These are phyloP conservation scores for Phytophthora citrophthora DNA, from an alignment of 352 stramenopile genomes.

Conservation along the genomic window DNA sequence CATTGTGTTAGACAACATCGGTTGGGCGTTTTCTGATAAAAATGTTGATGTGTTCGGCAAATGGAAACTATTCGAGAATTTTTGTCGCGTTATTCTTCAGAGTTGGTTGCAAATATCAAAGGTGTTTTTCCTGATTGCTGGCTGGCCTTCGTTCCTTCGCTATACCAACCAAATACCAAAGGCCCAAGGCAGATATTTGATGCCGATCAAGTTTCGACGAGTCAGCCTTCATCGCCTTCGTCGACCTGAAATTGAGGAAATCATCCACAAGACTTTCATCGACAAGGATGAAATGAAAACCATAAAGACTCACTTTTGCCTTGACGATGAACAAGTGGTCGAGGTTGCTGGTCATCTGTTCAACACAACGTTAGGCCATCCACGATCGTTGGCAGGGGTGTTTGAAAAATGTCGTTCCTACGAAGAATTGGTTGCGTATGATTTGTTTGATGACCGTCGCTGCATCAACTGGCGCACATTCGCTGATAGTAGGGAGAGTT, in stretches of 20 bases:
- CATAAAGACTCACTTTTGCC: neutral
- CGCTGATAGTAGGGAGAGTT: neutral
- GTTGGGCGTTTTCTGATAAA: neutral
- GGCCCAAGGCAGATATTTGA: too few relatives aligned
- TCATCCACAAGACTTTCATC: neutral
- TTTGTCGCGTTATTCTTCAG: neutral
- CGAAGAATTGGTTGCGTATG: neutral
- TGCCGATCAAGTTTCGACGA: neutral
- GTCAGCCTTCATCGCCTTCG: neutral
- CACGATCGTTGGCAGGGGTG: neutral
- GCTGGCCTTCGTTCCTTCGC: neutral
- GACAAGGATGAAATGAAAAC: neutral
- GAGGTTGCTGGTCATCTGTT: neutral
- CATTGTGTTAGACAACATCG: neutral
- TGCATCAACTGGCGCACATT: neutral
- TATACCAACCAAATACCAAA: neutral
- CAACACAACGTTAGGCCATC: neutral
- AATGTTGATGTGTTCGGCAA: neutral
- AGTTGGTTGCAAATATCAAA: neutral
- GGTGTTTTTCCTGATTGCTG: neutral
- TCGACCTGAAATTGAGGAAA: neutral
- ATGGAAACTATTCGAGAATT: neutral
- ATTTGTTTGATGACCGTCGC: neutral
- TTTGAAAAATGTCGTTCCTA: neutral
- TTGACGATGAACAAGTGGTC: neutral